Conservation (phyloP, 176 grass and related monocot genomes). For the Leersia perrieri region DNA sequence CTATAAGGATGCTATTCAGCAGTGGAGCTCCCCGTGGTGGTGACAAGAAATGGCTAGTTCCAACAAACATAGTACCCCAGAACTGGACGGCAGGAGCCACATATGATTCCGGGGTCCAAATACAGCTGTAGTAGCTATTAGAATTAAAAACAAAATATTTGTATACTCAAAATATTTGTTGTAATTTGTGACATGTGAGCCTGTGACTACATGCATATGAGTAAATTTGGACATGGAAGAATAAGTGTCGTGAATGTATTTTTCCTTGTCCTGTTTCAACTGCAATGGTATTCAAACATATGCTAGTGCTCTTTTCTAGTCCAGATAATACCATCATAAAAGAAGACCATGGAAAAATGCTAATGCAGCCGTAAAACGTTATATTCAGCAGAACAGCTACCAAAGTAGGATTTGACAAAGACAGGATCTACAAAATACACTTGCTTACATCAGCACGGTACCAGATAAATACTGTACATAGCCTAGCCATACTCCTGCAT, state of each 20-base stretch:
- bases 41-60: constrained; percentile 44
- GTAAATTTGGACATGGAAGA: constrained; percentile 9
- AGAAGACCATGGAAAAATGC: constrained; percentile 13
- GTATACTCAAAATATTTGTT: neutral
- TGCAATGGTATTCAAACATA: neutral
- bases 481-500: constrained; percentile 4
- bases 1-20: constrained; percentile 68
- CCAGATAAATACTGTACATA: constrained; percentile 28
- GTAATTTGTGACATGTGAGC: constrained; percentile 5
- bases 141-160: neutral
- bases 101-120: constrained; percentile 73
- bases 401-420: neutral
- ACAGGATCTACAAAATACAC: constrained; percentile 11
- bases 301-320: neutral
- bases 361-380: too few species aligned
- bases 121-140: constrained; percentile 32
- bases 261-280: neutral
- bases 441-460: constrained; percentile 34
- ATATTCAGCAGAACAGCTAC: constrained; percentile 21
- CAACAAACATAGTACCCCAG: constrained; percentile 51
- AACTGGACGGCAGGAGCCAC: constrained; percentile 61
- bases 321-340: neutral
- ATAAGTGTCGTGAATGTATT: neutral
- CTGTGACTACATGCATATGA: neutral
- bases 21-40: constrained; percentile 25